Conservation (phyloP, 2,329 filamentous ascomycete species). For the Juglanconis oblonga region DNA sequence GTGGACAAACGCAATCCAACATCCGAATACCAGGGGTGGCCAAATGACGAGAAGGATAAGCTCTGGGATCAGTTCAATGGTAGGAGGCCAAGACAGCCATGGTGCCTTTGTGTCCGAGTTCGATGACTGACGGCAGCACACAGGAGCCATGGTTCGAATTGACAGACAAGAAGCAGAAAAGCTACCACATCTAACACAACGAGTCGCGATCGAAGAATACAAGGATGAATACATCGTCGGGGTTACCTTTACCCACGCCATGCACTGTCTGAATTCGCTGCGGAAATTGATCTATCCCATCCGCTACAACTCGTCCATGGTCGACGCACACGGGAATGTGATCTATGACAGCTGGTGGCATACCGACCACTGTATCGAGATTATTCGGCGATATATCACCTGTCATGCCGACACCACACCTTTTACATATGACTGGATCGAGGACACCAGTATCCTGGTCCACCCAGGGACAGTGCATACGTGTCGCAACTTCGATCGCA, state of each 20-base stretch:
- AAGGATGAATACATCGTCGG: background rate
- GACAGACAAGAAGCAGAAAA: background rate
- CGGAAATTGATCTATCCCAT: background rate
- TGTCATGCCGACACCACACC: background rate
- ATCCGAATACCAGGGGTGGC: background rate
- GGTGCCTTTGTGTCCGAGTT: background rate
- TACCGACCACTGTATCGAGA: conserved; percentile 2
- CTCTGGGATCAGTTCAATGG: background rate
- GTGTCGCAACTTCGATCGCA: background rate
- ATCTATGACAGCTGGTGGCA: background rate
- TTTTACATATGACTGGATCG: conserved; percentile 2
- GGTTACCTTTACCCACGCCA: background rate
- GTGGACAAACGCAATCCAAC: background rate
- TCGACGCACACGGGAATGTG: background rate
- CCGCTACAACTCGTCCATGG: background rate
- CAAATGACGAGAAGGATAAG: background rate
- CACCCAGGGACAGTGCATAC: background rate
- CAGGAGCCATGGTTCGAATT: background rate
- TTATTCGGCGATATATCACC: background rate
- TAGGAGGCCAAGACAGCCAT: background rate
- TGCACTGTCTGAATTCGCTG: background rate
- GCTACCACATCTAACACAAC: background rate
- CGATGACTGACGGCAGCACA: background rate
- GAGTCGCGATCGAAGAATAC: background rate
- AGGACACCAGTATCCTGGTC: background rate